These are phyloP conservation scores for Penicillium daleae DNA, from an alignment of 495 filamentous ascomycete genomes.

Conservation along the genomic window DNA sequence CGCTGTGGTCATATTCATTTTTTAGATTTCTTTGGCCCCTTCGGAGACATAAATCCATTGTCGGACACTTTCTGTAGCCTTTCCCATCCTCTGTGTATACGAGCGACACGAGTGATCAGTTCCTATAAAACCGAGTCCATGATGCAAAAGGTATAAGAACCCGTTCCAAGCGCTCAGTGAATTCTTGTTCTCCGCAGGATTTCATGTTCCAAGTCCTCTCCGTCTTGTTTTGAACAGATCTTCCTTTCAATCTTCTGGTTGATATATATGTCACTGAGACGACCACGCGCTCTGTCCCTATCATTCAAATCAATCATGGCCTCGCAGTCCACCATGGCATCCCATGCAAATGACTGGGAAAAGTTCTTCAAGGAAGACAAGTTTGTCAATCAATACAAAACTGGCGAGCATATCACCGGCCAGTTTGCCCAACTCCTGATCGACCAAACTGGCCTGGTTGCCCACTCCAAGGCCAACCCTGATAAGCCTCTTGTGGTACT, in stretches of 20 bases:
- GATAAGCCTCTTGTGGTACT: constrained; percentile 35
- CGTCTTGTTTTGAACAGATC: not conserved
- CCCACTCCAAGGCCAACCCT: constrained; percentile 22
- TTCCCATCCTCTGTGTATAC: not conserved
- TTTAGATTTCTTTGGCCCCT: not conserved
- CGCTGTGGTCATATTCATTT: not conserved
- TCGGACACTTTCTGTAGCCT: constrained; percentile 35
- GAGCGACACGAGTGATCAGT: not conserved
- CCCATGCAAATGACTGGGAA: constrained; percentile 6
- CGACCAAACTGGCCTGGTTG: constrained; percentile 31
- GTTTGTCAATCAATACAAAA: constrained; percentile 37
- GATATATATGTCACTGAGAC: not conserved
- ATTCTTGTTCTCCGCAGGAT: no score
- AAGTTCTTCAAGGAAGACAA: constrained; percentile 33
- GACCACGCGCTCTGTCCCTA: not conserved
- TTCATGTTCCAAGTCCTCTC: no score
- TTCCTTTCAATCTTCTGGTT: not conserved
- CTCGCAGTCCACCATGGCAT: constrained; percentile 6
- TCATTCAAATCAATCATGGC: constrained; percentile 12
- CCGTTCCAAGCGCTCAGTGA: not conserved
- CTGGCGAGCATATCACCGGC: constrained; percentile 38
- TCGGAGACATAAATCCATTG: constrained; percentile 37
- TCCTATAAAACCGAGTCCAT: no score
- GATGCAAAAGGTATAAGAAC: not conserved
- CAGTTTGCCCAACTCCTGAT: constrained; percentile 36